These are phyloP conservation scores for Niveomyces coronatus DNA, from an alignment of 2,329 filamentous ascomycete genomes.

Conservation along the genomic window DNA sequence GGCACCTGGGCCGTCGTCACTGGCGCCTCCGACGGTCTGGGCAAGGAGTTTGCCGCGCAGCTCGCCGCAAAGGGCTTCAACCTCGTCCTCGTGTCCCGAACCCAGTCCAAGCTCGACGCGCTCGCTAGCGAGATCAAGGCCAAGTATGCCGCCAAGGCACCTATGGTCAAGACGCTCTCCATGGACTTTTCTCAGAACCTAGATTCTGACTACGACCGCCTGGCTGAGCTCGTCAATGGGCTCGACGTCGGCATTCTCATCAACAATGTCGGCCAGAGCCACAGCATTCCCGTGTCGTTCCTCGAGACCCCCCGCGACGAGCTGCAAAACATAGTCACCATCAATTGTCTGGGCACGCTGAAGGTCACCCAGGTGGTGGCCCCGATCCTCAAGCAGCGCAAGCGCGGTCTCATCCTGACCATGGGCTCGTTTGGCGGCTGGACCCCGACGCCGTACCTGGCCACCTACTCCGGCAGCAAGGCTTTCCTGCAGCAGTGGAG, in stretches of 20 bases:
- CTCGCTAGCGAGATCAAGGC: slow-evolving; percentile 65
- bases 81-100: slow-evolving; percentile 87
- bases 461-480: slow-evolving; percentile 96
- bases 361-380: slow-evolving; percentile 78
- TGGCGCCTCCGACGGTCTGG: slow-evolving; percentile 90
- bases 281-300: slow-evolving; percentile 87
- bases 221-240: slow-evolving; percentile 57
- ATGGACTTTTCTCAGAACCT: slow-evolving; percentile 87
- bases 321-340: slow-evolving; percentile 80
- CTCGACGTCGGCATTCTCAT: slow-evolving; percentile 80
- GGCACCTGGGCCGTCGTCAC: slow-evolving; percentile 93
- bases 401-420: slow-evolving; percentile 81
- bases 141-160: slow-evolving; percentile 49
- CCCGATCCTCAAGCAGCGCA: slow-evolving; percentile 74
- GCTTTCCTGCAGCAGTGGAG: slow-evolving; percentile 98
- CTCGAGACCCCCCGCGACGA: slow-evolving; percentile 67
- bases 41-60: slow-evolving; percentile 90
- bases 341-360: slow-evolving; percentile 89
- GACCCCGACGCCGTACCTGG: slow-evolving; percentile 81
- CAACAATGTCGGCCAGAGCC: slow-evolving; percentile 95
- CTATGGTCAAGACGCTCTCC: slow-evolving; percentile 67
- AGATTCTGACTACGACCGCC: slow-evolving; percentile 66
- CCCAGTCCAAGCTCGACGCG: slow-evolving; percentile 76
- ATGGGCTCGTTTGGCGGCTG: slow-evolving; percentile 97
- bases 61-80: slow-evolving; percentile 90